Conservation (phyloP, 805 yeast genomes). For the Wickerhamiella sorbophila region DNA sequence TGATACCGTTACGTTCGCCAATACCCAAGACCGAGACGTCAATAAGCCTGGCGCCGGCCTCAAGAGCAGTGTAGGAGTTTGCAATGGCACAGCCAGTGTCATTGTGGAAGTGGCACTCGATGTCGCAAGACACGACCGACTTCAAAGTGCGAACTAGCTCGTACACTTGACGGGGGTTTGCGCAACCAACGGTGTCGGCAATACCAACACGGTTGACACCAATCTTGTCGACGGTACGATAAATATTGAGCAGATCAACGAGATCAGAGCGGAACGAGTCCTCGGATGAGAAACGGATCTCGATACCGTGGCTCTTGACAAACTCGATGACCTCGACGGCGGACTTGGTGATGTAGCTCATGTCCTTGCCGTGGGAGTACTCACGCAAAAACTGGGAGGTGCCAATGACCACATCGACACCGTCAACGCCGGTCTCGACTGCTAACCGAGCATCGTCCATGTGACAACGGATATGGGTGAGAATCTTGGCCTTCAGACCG, state of each 20-base stretch:
- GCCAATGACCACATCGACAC: slow-evolving; percentile 97
- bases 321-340: slow-evolving; percentile 96
- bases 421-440: slow-evolving; percentile 96
- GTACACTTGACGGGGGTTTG: slow-evolving; percentile 97
- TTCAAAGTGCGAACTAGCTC: slow-evolving; percentile 88
- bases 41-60: slow-evolving; percentile 90
- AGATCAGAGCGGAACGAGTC: slow-evolving; percentile 95
- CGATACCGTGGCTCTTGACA: slow-evolving; percentile 92
- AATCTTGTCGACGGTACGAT: slow-evolving; percentile 90
- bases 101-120: slow-evolving; percentile 97
- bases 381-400: slow-evolving; percentile 90
- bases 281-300: slow-evolving; percentile 92
- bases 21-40: slow-evolving; percentile 95
- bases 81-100: slow-evolving; percentile 99
- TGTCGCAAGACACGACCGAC: slow-evolving; percentile 89
- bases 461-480: slow-evolving; percentile 95
- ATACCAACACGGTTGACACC: slow-evolving; percentile 98
- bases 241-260: slow-evolving; percentile 87
- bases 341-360: slow-evolving; percentile 90
- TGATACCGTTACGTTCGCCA: slow-evolving; percentile 98
- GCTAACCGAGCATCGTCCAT: slow-evolving; percentile 98
- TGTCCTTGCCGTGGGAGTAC: slow-evolving; percentile 95
- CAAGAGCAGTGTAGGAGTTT: slow-evolving; percentile 94
- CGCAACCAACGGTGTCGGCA: slow-evolving; percentile 98
- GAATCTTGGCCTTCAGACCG: slow-evolving; percentile 87